Conservation (phyloP, 345 rosid species). For the Dipteronia dyeriana region DNA sequence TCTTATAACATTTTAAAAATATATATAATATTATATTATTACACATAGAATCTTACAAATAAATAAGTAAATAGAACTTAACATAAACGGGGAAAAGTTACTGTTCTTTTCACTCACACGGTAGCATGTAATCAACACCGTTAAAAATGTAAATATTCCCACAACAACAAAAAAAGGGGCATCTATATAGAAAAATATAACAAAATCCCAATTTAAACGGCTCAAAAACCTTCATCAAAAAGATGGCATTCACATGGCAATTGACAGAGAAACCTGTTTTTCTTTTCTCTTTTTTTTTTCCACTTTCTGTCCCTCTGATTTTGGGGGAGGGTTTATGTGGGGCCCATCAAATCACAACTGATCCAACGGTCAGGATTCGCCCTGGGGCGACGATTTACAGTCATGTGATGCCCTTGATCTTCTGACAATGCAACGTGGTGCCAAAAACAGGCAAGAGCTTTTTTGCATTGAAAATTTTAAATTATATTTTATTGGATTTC, state of each 20-base stretch:
- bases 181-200: neutral
- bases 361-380: slow-evolving; percentile 5
- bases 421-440: slow-evolving; percentile 12
- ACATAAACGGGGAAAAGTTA: neutral
- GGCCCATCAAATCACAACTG: slow-evolving; percentile 3
- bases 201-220: slow-evolving; percentile 8
- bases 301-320: too few species aligned
- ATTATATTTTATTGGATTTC: neutral
- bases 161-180: neutral
- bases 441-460: slow-evolving; percentile 18
- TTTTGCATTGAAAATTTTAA: slow-evolving; percentile 16
- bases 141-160: slow-evolving; percentile 4
- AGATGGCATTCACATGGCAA: neutral
- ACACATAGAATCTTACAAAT: too few species aligned
- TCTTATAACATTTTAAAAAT: too few species aligned
- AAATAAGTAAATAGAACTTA: too few species aligned
- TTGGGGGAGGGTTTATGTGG: neutral
- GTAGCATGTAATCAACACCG: neutral
- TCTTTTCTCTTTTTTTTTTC: too few species aligned
- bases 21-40: too few species aligned
- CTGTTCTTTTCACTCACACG: neutral
- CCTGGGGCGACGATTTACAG: neutral
- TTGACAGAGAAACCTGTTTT: too few species aligned
- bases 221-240: slow-evolving; percentile 11
- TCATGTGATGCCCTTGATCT: neutral